phyloP scores from a whole-genome alignment of 2,329 filamentous ascomycete species.

The Sordariomycetes sp. region DNA sequence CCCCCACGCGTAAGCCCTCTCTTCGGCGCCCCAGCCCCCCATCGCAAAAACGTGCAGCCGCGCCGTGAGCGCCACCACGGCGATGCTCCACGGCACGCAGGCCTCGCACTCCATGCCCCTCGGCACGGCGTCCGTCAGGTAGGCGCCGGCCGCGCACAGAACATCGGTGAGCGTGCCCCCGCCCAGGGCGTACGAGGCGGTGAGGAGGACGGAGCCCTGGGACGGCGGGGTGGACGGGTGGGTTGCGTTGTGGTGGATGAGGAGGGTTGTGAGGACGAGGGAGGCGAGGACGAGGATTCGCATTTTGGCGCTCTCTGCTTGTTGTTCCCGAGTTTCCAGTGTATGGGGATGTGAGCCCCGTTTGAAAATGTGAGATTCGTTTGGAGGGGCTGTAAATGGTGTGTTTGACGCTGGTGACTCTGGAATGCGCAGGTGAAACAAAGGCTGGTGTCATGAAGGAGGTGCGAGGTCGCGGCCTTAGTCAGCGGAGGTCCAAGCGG shows the following conservation, averaged over 20 bases:
- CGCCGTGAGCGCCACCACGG: not conserved
- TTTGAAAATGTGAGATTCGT: too few relatives aligned
- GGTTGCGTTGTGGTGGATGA: constrained; percentile 2
- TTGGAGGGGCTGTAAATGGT: too few relatives aligned
- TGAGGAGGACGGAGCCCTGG: not conserved
- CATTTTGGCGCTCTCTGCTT: not conserved
- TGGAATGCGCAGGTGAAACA: not conserved
- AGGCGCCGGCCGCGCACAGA: constrained; percentile 1
- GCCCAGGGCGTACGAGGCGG: not conserved
- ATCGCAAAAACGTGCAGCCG: not conserved
- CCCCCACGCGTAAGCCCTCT: constrained; percentile 1
- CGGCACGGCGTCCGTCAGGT: not conserved
- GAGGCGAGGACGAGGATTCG: constrained; percentile 2
- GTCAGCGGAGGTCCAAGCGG: not conserved
- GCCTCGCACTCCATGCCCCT: constrained; percentile 4
- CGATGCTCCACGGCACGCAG: constrained; percentile 4
- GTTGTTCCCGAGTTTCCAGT: too few relatives aligned
- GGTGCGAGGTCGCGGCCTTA: not conserved
- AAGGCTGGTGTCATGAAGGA: not conserved
- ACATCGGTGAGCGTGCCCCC: not conserved
- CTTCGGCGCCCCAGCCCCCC: not conserved
- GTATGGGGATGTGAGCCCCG: too few relatives aligned
- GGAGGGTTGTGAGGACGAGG: constrained; percentile 1
- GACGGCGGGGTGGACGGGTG: not conserved
- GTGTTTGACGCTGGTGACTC: too few relatives aligned